Evolutionary conservation across 2,329 filamentous ascomycete species (phyloP), one percentile per base, ranked within the genome.

Genomic region (Nigrospora oryzae): DNA sequence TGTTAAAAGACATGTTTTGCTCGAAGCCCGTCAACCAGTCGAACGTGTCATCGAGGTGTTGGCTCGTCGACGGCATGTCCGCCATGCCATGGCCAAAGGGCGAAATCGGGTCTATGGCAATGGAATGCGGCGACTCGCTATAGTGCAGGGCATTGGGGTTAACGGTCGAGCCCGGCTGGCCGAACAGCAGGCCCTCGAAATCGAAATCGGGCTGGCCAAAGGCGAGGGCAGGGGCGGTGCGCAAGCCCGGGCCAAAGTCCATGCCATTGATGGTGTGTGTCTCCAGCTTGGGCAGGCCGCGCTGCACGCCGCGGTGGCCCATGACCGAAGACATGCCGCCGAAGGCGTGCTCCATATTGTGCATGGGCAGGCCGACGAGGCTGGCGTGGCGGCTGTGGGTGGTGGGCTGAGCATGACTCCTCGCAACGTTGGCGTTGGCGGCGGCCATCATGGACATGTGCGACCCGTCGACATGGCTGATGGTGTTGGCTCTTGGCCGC

Each of bases 401-500:
- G 60, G 59, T 75, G 60, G 59, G 67, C 47, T 65, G 74, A 63
- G 68, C 73, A 39, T 61, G 57, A 54, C 58, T 69, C 55, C 64
- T 66, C 52, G 65, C 72, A 53, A 68, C 74, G 36, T 73, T 69
- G 38, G 73, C 68, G 56, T 77, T 81, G 42, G 76, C 75, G 12
- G 77, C 70, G 41, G 79, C 78, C 51, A 87, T 74, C 66, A 93
- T 78, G 55, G 84, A 86, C 62, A 95, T 77, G 36, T 83, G 79
- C 44, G 75, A 74, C 46, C 80, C 78, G 61, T 96, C 93, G 46
- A 97, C 81, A 63, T 97, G 90, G 60, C 90, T 93, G 59, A 98
- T 94, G 34, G 93, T 98, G 62, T 97, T 97, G 44, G 93, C 91
- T 56, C 93, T 77, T 17, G 91, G 93, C 52, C 93, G 79, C 79